These are phyloP conservation scores for Bisporella sp. DNA, from an alignment of 2,329 filamentous ascomycete genomes.

Conservation along the genomic window DNA sequence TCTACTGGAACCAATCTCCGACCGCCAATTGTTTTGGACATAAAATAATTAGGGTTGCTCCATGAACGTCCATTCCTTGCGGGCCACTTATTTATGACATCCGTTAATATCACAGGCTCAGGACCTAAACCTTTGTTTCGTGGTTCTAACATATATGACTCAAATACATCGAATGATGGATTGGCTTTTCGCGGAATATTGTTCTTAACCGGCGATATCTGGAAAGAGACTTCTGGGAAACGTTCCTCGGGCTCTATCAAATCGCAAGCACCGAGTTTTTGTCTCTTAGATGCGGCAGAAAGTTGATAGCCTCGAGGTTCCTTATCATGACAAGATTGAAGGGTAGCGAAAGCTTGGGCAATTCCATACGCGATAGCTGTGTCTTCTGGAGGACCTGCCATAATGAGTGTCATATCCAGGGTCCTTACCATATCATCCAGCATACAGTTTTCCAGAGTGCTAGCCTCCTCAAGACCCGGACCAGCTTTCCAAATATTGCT, in stretches of 20 bases:
- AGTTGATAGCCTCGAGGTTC: neutral
- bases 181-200: constrained; percentile 35
- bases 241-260: constrained; percentile 1
- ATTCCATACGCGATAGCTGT: constrained; percentile 28
- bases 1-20: constrained; percentile 80
- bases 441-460: neutral
- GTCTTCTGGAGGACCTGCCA: constrained; percentile 17
- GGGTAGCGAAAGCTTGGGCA: constrained; percentile 50
- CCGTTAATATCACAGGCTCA: constrained; percentile 63
- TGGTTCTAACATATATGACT: constrained; percentile 47
- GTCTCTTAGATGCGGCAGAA: constrained; percentile 13
- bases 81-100: constrained; percentile 65
- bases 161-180: constrained; percentile 53
- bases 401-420: constrained; percentile 28
- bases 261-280: constrained; percentile 4
- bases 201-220: constrained; percentile 34
- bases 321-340: constrained; percentile 48
- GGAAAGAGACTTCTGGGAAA: constrained; percentile 22
- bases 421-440: constrained; percentile 23
- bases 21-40: constrained; percentile 67
- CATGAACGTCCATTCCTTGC: constrained; percentile 63
- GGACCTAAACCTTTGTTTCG: constrained; percentile 33
- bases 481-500: constrained; percentile 7
- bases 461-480: neutral
- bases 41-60: constrained; percentile 67